Evolutionary conservation across 2,329 filamentous ascomycete genomes (phyloP), one percentile per base, ranked within the genome.

Genomic region (Penicillium sp.): DNA sequence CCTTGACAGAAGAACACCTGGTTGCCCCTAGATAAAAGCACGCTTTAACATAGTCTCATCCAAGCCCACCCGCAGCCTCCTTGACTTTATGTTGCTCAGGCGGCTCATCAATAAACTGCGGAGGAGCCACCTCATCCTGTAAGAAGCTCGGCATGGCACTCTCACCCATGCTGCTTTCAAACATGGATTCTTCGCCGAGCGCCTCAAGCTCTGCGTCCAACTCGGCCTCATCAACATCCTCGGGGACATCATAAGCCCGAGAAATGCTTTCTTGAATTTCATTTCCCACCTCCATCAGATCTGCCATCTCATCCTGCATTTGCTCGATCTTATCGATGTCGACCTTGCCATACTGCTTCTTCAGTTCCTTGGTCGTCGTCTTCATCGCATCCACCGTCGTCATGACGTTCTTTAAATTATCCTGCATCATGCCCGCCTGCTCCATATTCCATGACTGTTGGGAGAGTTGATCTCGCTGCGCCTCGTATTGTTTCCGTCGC

Each of bases 371-470:
- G 67, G 94, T 96, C 23, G 93, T 97, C 1, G 89, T 91, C 83
- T 97, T 95, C 84, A 99, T 93, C 10, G 93, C 92, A 72, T 97
- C 93, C 41, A 97, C 92, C 27, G 94, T 97, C 16, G 91, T 95
- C 92, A 97, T 97, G 60, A 94, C 93, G 74, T 97, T 97, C 74
- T 95, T 94, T 49, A 99, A 83, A 70, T 97, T 97, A 77, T 97
- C 93, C 78, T 96, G 91, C 93, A 97, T 97, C 83, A 92, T 95
- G 71, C 89, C 89, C 3, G 93, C 92, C 76, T 97, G 92, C 78
- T 97, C 92, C 92, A 99, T 97, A 78, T 97, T 97, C 92, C 92
- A 97, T 19, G 90, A 90, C 77, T 99, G 94, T 61, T 88, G 84
- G 76, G 96, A 89, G 50, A 97, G 85, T 76, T 97, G 92, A 68